These are phyloP conservation scores for Onygenales sp. DNA, from an alignment of 2,329 filamentous ascomycete species.

Conservation along the genomic window DNA sequence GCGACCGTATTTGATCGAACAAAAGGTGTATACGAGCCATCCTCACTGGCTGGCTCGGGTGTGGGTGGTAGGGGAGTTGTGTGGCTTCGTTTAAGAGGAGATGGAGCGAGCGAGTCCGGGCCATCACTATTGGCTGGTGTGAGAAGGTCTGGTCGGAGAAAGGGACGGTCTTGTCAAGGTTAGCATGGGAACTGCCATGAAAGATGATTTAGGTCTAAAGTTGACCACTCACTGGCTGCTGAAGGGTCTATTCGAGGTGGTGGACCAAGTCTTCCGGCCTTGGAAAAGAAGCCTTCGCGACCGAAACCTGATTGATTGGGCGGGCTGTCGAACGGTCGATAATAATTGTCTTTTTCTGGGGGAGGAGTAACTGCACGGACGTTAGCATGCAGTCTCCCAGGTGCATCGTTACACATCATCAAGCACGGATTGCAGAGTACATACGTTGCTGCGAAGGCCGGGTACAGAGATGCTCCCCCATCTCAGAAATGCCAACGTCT, in stretches of 20 bases:
- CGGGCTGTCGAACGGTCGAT: constrained; percentile 13
- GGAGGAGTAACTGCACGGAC: constrained; percentile 1
- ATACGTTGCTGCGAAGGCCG: constrained; percentile 24
- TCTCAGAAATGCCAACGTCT: constrained; percentile 72
- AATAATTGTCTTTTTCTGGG: constrained; percentile 11
- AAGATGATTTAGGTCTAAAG: constrained; percentile 7
- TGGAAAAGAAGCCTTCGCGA: constrained; percentile 19
- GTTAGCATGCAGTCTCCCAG: neutral
- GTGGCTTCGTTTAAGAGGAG: constrained; percentile 34
- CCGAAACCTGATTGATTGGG: constrained; percentile 18
- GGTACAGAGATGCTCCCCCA: constrained; percentile 75
- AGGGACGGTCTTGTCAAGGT: constrained; percentile 26
- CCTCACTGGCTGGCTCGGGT: constrained; percentile 39
- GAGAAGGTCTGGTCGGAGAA: constrained; percentile 45
- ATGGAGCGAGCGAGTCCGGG: constrained; percentile 55
- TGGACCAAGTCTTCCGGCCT: constrained; percentile 37
- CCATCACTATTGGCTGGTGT: constrained; percentile 56
- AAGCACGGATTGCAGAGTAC: neutral
- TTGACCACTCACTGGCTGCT: constrained; percentile 45
- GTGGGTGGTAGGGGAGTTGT: constrained; percentile 35
- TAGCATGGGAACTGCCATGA: neutral
- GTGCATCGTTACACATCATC: neutral
- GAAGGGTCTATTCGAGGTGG: constrained; percentile 48
- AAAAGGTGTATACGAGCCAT: constrained; percentile 47
- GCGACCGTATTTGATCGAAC: constrained; percentile 31